Percentiles rank a stretch among this genome's conserved stretches.
phyloP scores from a whole-genome alignment of 345 rosid species.

The Euclidium syriacum region DNA sequence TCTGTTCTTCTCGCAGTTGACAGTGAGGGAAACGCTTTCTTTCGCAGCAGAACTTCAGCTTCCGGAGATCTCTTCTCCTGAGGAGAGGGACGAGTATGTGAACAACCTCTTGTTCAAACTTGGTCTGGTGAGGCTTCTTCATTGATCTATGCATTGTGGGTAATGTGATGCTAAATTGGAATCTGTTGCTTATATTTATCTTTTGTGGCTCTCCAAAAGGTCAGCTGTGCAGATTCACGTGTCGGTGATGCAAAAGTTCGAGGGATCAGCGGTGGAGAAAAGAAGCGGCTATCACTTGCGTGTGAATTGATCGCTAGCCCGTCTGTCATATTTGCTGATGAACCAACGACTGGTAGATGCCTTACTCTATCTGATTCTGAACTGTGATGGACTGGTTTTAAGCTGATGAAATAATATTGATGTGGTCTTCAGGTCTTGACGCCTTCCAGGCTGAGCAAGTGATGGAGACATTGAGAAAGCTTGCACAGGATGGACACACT shows the following conservation, averaged over 20 bases:
- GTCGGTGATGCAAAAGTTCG: constrained; percentile 98
- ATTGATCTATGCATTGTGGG: not conserved
- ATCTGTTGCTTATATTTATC: constrained; percentile 16
- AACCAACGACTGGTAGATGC: constrained; percentile 85
- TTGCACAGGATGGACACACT: constrained; percentile 91
- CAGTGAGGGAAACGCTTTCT: constrained; percentile 88
- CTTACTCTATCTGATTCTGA: constrained; percentile 7
- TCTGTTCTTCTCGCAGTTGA: constrained; percentile 93
- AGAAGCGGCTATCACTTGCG: constrained; percentile 78
- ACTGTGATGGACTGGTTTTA: not conserved
- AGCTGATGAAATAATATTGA: not conserved
- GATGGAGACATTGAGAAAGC: constrained; percentile 88
- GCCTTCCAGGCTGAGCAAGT: constrained; percentile 98
- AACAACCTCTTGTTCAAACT: constrained; percentile 65
- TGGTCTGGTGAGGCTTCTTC: constrained; percentile 67
- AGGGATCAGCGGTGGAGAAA: constrained; percentile 98
- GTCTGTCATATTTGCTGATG: constrained; percentile 94
- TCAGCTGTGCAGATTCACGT: constrained; percentile 75
- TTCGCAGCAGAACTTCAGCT: constrained; percentile 95
- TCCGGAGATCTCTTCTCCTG: constrained; percentile 51
- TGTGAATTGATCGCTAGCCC: constrained; percentile 99
- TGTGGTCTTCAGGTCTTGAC: constrained; percentile 73
- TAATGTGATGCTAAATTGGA: not conserved
- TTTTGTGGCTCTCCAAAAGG: constrained; percentile 49
- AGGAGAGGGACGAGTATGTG: constrained; percentile 83